Evolutionary conservation across 2,329 filamentous ascomycete genomes (phyloP).

Genomic region (Colletotrichum somersetense): DNA sequence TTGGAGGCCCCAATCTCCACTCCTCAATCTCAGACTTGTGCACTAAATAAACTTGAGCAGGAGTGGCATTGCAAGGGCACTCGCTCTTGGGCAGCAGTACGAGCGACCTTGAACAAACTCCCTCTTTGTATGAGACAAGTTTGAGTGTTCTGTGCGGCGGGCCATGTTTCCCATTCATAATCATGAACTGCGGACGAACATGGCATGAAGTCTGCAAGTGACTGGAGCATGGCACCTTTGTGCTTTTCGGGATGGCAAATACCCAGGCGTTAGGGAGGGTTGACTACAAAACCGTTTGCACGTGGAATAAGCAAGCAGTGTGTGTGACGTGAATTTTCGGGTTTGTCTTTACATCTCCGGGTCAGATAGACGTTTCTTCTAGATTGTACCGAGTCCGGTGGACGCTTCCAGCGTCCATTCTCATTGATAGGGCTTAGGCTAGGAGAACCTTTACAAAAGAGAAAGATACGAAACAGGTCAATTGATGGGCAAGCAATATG

Average conservation of each 20-base stretch:
- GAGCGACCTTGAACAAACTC: background rate
- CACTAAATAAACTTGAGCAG: background rate
- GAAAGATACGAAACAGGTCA: background rate
- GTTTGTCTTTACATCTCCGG: background rate
- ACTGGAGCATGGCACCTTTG: background rate
- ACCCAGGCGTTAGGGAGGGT: slow-evolving; percentile 40
- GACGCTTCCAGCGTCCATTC: background rate
- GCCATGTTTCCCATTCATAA: background rate
- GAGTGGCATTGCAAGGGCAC: background rate
- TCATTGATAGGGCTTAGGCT: background rate
- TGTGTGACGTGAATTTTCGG: background rate
- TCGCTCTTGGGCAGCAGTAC: background rate
- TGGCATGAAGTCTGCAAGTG: background rate
- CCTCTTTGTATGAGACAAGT: background rate
- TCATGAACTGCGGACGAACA: background rate
- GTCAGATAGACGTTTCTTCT: background rate
- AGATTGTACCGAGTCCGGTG: background rate
- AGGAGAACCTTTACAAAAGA: background rate
- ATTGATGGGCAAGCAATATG: background rate
- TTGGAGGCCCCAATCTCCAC: background rate
- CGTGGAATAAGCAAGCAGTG: slow-evolving; percentile 20
- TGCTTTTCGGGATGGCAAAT: slow-evolving; percentile 37
- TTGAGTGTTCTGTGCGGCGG: background rate
- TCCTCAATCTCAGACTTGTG: background rate
- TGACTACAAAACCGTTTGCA: slow-evolving; percentile 9